A percentile compares a stretch with the other conserved stretches of the same genome.
phyloP scores from a whole-genome alignment of 208 protist species.

The Trypanosoma rangeli region DNA sequence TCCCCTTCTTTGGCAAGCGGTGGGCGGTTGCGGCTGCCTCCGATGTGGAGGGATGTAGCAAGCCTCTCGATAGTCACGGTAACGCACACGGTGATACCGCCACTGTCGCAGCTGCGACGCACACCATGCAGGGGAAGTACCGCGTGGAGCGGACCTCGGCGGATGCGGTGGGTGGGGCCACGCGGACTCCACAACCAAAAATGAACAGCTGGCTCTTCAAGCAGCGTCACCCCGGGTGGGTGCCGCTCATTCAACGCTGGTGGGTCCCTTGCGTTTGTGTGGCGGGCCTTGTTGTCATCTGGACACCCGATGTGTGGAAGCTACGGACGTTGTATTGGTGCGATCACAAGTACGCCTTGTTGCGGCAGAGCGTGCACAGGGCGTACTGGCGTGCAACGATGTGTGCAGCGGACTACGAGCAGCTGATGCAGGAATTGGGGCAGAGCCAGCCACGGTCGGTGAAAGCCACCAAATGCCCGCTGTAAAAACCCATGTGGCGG shows the following conservation, averaged over 20 bases:
- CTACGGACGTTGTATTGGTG: conserved; percentile 68
- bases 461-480: conserved; percentile 60
- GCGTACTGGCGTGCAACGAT: conserved; percentile 80
- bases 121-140: conserved; percentile 24
- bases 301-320: conserved; percentile 88
- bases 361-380: conserved; percentile 66
- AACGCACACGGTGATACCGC: background rate
- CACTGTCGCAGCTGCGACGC: background rate
- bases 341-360: conserved; percentile 67
- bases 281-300: conserved; percentile 40
- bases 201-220: conserved; percentile 83
- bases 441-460: conserved; percentile 39
- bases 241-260: conserved; percentile 82
- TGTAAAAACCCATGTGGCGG: conserved; percentile 21
- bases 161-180: background rate
- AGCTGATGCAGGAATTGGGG: conserved; percentile 57
- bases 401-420: conserved; percentile 56
- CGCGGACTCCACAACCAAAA: conserved; percentile 9
- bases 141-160: conserved; percentile 60
- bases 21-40: conserved; percentile 15
- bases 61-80: background rate
- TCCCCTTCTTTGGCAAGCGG: conserved; percentile 61
- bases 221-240: conserved; percentile 63
- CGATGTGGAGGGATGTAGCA: background rate
- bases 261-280: conserved; percentile 77